Percentiles rank a stretch among this genome's conserved stretches.
Evolutionary conservation across 1,284 basidiomycete species (phyloP).

Genomic region (Hymenochaete sp.): DNA sequence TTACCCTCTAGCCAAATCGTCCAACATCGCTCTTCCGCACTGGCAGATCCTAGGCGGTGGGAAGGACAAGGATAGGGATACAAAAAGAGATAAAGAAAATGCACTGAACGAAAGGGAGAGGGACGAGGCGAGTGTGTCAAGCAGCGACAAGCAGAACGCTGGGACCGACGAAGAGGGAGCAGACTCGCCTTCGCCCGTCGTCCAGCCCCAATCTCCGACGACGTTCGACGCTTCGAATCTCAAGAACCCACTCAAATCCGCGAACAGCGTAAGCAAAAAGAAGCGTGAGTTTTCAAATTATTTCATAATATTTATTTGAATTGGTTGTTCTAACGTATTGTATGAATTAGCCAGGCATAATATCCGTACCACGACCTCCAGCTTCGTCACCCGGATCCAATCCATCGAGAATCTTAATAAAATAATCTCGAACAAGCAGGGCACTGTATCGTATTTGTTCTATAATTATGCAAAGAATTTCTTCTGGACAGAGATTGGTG

Average conservation of each 20-base stretch:
- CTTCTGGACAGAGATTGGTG: slow-evolving; percentile 74
- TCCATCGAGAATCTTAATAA: slow-evolving; percentile 69
- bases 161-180: slow-evolving; percentile 15
- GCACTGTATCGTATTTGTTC: slow-evolving; percentile 77
- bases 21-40: slow-evolving; percentile 49
- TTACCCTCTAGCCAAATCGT: slow-evolving; percentile 51
- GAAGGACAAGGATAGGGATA: slow-evolving; percentile 29
- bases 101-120: slow-evolving; percentile 44
- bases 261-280: slow-evolving; percentile 45
- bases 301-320: too few relatives aligned
- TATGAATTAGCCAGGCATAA: slow-evolving; percentile 91
- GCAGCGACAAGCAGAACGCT: slow-evolving; percentile 65
- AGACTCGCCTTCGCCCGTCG: slow-evolving; percentile 29
- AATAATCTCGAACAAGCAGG: slow-evolving; percentile 66
- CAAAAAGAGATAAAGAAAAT: slow-evolving; percentile 35
- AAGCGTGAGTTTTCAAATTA: too few relatives aligned
- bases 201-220: slow-evolving; percentile 30
- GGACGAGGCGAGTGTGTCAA: slow-evolving; percentile 66
- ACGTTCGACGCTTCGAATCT: slow-evolving; percentile 31
- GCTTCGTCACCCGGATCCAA: slow-evolving; percentile 82
- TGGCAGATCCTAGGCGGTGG: slow-evolving; percentile 48
- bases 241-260: slow-evolving; percentile 32
- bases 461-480: slow-evolving; percentile 77
- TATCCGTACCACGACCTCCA: slow-evolving; percentile 80
- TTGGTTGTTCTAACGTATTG: too few relatives aligned